A percentile compares a stretch with the other conserved stretches of the same genome.
These are phyloP conservation scores for Ichthyophthirius multifiliis DNA, from an alignment of 169 alveolate genomes.

Conservation along the genomic window DNA sequence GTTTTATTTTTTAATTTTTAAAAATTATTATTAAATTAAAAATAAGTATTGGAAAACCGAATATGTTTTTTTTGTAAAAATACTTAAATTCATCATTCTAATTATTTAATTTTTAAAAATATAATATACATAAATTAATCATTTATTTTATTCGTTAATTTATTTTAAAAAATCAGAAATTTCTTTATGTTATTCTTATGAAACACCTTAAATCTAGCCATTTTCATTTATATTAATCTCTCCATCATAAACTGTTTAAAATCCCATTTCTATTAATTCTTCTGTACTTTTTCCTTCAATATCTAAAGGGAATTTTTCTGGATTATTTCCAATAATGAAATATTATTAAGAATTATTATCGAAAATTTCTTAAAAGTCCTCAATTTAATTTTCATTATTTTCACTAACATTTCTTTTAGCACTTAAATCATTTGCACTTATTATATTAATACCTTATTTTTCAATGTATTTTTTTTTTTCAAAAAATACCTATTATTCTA, in stretches of 20 bases:
- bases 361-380: not conserved
- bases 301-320: not conserved
- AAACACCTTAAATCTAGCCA: not conserved
- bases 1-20: too few relatives aligned
- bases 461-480: not conserved
- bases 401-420: not conserved
- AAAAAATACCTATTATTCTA: not conserved
- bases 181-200: not conserved
- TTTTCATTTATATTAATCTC: not conserved
- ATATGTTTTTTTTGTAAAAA: too few relatives aligned
- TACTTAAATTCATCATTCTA: too few relatives aligned
- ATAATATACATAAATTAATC: too few relatives aligned
- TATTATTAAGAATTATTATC: not conserved
- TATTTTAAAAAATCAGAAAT: not conserved
- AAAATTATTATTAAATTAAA: too few relatives aligned
- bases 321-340: not conserved
- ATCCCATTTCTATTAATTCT: not conserved
- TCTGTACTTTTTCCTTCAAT: not conserved
- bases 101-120: too few relatives aligned
- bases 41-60: too few relatives aligned
- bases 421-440: not conserved
- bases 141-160: too few relatives aligned
- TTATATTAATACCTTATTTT: not conserved
- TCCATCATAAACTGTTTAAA: not conserved
- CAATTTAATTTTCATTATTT: not conserved